Conservation (phyloP, 108 stramenopile genomes). For the Hondaea fermentalgiana region DNA sequence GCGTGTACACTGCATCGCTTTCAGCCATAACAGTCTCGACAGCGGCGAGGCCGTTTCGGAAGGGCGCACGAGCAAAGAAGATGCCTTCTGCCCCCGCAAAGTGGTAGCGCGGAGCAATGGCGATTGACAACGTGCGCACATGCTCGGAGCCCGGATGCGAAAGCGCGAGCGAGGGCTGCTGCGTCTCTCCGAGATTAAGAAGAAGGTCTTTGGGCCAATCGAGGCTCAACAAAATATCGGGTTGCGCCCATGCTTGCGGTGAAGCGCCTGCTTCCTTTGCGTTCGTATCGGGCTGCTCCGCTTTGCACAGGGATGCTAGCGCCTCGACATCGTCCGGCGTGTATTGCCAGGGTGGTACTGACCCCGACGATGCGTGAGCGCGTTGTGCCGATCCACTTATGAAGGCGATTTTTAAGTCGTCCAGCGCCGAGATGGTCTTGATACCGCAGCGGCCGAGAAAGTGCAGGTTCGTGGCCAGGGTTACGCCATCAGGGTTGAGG, state of each 20-base stretch:
- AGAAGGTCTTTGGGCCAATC: neutral
- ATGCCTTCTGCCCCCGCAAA: neutral
- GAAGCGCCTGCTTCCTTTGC: no score
- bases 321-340: neutral
- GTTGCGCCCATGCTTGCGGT: neutral
- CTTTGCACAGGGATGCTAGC: neutral
- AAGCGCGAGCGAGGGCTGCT: neutral
- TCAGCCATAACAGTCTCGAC: neutral
- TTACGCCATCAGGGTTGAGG: neutral
- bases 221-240: neutral
- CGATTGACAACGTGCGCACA: neutral
- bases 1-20: neutral
- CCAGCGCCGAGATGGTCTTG: neutral
- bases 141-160: neutral
- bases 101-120: neutral
- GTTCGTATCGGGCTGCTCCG: neutral
- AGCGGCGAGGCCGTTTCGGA: neutral
- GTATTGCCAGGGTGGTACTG: neutral
- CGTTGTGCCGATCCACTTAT: neutral
- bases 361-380: neutral
- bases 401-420: neutral
- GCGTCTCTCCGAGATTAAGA: neutral
- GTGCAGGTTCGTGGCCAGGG: neutral
- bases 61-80: neutral
- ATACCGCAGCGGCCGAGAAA: neutral